Percentiles rank a stretch among this genome's conserved stretches.
phyloP scores from a whole-genome alignment of 2,329 filamentous ascomycete species.

The Phyllosticta ampelicida region DNA sequence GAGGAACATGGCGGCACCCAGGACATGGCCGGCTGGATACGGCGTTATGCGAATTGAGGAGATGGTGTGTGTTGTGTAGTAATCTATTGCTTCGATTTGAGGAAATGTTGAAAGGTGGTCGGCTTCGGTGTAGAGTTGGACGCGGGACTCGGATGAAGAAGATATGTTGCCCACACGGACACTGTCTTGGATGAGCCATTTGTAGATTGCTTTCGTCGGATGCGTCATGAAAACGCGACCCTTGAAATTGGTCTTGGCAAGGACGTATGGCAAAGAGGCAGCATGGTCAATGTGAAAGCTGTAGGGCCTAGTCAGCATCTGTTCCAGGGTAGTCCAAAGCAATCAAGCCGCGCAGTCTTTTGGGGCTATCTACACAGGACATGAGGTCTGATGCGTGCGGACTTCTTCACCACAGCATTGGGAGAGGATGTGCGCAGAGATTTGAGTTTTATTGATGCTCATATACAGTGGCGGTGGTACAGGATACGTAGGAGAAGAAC shows the following conservation, averaged over 20 bases:
- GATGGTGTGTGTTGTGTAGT: constrained; percentile 94
- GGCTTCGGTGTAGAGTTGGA: constrained; percentile 79
- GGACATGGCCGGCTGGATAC: constrained; percentile 93
- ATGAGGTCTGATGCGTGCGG: constrained; percentile 5
- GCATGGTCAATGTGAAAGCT: constrained; percentile 99
- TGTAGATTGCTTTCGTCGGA: constrained; percentile 98
- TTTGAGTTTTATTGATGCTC: constrained; percentile 12
- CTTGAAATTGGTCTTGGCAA: constrained; percentile 95
- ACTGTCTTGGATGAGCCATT: constrained; percentile 97
- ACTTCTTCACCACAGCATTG: constrained; percentile 8
- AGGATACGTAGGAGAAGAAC: constrained; percentile 2
- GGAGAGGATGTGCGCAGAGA: constrained; percentile 6
- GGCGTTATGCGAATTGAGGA: constrained; percentile 94
- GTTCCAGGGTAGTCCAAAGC: not conserved
- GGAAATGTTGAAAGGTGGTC: constrained; percentile 91
- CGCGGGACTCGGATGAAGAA: constrained; percentile 50
- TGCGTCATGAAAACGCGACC: constrained; percentile 98
- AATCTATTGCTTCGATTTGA: constrained; percentile 93
- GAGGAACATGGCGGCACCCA: constrained; percentile 96
- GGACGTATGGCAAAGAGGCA: constrained; percentile 93
- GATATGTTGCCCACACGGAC: constrained; percentile 71
- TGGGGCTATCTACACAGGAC: constrained; percentile 8
- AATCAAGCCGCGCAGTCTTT: not conserved
- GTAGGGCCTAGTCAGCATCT: constrained; percentile 11
- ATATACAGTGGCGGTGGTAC: constrained; percentile 11